Evolutionary conservation across 306 rosid genomes (phyloP), one percentile per base, ranked within the genome.

Genomic region (Quercus gilva): DNA sequence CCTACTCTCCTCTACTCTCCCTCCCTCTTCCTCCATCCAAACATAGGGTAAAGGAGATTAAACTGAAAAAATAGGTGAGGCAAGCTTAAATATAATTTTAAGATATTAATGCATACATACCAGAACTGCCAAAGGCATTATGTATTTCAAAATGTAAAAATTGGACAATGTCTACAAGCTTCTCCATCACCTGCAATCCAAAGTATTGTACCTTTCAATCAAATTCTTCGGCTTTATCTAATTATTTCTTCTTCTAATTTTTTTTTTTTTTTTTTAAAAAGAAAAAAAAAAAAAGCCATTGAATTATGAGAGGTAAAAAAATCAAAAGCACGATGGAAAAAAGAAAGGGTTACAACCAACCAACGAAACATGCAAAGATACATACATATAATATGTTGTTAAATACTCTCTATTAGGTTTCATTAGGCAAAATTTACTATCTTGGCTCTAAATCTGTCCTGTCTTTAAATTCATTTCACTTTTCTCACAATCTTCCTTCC

Each of bases 91-190:
- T 64, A 60, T 55, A 68, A 45, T 23, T 49, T 23, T 52, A 49
- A 75, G 63, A 53, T 13, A 55, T 74, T 69, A 71, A 75, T 12
- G 58, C 49, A 79, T 71, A 79, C 80, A 71, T 88, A 93, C 97
- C 97, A 51, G 81, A 84, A 76, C 74, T 74, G 60, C 86, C 86
- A 83, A 93, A 89, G 85, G 80, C 77, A 37, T 81, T 84, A 79
- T 82, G 85, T 78, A 93, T 89, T 88, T 91, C 97, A 80, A 89
- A 85, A 85, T 93, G 91, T 79, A 93, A 80, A 80, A 83, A 88
- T n/a, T 83, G 94, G 60, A 88, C 94, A 73, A 93, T 83, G 58
- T 93, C 98, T 57, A 91, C 98, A 88, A 93, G 93, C 83, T 87
- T 91, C 89, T 91, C 97, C 88, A 91, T 88, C 77, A 93, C 87